These are phyloP conservation scores for Suillus lakei DNA, from an alignment of 768 basidiomycete species.

Conservation along the genomic window DNA sequence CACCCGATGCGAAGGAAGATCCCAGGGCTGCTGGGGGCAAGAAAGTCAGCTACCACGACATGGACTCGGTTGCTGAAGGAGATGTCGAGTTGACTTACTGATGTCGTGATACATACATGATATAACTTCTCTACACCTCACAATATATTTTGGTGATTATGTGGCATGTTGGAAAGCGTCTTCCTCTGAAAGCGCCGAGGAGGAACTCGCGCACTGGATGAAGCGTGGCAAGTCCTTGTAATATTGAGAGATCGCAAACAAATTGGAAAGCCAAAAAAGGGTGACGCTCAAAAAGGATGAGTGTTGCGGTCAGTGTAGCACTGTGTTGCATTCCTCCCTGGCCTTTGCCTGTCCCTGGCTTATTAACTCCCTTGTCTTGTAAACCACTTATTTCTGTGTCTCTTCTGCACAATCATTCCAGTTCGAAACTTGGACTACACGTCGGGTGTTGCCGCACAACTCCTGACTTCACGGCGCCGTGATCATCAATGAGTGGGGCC, in stretches of 20 bases:
- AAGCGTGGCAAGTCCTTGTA: background rate
- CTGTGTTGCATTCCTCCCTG: background rate
- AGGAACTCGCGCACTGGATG: background rate
- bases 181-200: background rate
- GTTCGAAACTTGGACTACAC: background rate
- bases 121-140: slow-evolving; percentile 26
- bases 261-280: background rate
- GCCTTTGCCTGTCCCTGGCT: background rate
- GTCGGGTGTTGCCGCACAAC: background rate
- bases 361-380: background rate
- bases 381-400: background rate
- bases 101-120: slow-evolving; percentile 27
- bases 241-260: background rate
- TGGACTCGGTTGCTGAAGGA: slow-evolving; percentile 90
- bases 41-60: slow-evolving; percentile 93
- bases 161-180: background rate
- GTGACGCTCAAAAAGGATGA: slow-evolving; percentile 3
- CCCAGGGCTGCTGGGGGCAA: slow-evolving; percentile 88
- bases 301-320: slow-evolving; percentile 2
- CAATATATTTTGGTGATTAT: slow-evolving; percentile 29
- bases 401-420: background rate
- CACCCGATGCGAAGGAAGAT: slow-evolving; percentile 90
- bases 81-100: slow-evolving; percentile 61
- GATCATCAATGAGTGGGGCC: slow-evolving; percentile 31
- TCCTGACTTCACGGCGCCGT: background rate